phyloP scores from a whole-genome alignment of 495 filamentous ascomycete species.

The Aspergillus nidulans region DNA sequence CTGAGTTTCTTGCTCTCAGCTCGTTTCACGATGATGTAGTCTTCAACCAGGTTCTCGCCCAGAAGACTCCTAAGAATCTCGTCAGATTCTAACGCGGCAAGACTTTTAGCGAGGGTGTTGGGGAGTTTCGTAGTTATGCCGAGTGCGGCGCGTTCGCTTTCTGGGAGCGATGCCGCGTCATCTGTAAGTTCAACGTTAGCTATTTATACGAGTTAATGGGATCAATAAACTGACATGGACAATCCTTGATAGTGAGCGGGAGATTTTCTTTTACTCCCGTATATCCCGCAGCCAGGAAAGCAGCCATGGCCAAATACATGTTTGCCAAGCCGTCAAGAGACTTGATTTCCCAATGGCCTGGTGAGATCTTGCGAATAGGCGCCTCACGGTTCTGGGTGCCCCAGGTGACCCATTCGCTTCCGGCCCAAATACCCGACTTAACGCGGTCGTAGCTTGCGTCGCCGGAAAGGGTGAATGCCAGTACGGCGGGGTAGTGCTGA shows the following conservation, averaged over 20 bases:
- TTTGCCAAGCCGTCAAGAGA: slow-evolving; percentile 39
- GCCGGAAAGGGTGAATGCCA: slow-evolving; percentile 34
- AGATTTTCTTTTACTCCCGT: slow-evolving; percentile 49
- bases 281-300: slow-evolving; percentile 61
- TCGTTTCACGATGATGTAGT: slow-evolving; percentile 58
- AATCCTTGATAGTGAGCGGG: slow-evolving; percentile 52
- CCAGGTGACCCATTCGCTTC: slow-evolving; percentile 42
- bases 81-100: slow-evolving; percentile 21
- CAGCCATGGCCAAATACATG: slow-evolving; percentile 47
- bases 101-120: slow-evolving; percentile 30
- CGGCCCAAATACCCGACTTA: slow-evolving; percentile 51
- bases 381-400: slow-evolving; percentile 43
- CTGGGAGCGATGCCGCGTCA: slow-evolving; percentile 28
- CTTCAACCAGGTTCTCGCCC: slow-evolving; percentile 50
- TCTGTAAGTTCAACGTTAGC: slow-evolving; percentile 14
- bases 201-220: neutral
- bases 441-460: slow-evolving; percentile 42
- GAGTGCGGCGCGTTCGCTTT: slow-evolving; percentile 19
- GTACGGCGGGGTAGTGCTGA: slow-evolving; percentile 26
- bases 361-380: slow-evolving; percentile 36
- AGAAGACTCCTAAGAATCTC: slow-evolving; percentile 33
- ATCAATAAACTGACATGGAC: slow-evolving; percentile 31
- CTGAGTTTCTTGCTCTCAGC: slow-evolving; percentile 45
- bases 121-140: slow-evolving; percentile 41
- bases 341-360: slow-evolving; percentile 41